Evolutionary conservation across 371 early-diverging fungal species (phyloP).

Genomic region (Apophysomyces variabilis): DNA sequence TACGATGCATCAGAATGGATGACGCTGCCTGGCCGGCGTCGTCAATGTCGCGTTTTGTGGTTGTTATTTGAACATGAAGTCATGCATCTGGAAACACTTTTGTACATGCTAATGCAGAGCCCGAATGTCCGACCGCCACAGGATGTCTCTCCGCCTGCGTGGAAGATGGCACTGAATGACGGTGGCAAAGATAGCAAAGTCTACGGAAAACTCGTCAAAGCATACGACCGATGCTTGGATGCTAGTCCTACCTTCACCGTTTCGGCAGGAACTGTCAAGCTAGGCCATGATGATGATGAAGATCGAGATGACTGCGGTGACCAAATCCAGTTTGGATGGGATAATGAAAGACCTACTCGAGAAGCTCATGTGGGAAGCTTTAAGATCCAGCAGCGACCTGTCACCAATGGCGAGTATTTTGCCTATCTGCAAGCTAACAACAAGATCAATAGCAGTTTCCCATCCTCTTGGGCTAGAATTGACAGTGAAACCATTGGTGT

Average conservation of each 20-base stretch:
- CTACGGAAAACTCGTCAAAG: not conserved
- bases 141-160: conserved; percentile 30
- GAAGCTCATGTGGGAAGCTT: conserved; percentile 50
- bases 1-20: conserved; percentile 25
- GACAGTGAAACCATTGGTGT: conserved; percentile 45
- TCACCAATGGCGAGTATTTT: conserved; percentile 81
- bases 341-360: conserved; percentile 77
- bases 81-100: conserved; percentile 87
- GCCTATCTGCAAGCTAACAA: conserved; percentile 51
- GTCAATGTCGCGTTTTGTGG: conserved; percentile 70
- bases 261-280: conserved; percentile 31
- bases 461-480: conserved; percentile 57
- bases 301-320: conserved; percentile 25
- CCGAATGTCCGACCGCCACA: conserved; percentile 44
- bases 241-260: conserved; percentile 15
- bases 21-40: conserved; percentile 36
- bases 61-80: conserved; percentile 93
- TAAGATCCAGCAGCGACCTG: conserved; percentile 76
- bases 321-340: conserved; percentile 77
- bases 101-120: conserved; percentile 88
- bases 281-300: conserved; percentile 71
- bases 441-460: conserved; percentile 18
- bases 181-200: not conserved
- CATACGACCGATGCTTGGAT: not conserved
- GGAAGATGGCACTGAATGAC: conserved; percentile 22